These are phyloP conservation scores for Anthracocystis walkeri DNA, from an alignment of 1,284 basidiomycete species.

Conservation along the genomic window DNA sequence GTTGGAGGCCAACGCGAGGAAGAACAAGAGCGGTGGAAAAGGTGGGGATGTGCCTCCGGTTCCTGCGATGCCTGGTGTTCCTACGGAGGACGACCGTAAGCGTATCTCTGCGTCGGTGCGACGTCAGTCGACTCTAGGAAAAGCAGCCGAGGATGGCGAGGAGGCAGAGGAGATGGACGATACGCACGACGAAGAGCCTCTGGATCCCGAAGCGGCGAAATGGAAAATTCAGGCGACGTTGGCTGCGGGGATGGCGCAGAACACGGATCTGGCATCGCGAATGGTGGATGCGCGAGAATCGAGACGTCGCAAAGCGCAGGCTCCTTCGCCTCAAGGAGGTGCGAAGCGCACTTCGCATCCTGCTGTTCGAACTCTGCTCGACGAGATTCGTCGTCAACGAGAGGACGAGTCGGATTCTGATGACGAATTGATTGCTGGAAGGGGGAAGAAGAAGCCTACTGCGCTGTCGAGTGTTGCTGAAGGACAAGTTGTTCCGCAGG, in stretches of 20 bases:
- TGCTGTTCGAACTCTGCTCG: conserved; percentile 52
- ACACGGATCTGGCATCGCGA: conserved; percentile 61
- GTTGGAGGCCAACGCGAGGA: conserved; percentile 67
- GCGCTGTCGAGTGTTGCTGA: conserved; percentile 25
- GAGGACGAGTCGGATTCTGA: conserved; percentile 53
- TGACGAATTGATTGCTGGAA: conserved; percentile 39
- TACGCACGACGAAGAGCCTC: conserved; percentile 32
- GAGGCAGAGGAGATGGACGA: conserved; percentile 28
- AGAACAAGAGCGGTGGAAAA: conserved; percentile 32
- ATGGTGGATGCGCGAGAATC: conserved; percentile 65
- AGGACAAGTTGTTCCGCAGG: not conserved
- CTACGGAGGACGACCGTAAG: conserved; percentile 48
- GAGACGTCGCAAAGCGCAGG: conserved; percentile 41
- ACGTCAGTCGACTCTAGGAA: conserved; percentile 39
- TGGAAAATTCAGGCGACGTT: conserved; percentile 67
- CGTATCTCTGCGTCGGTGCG: conserved; percentile 53
- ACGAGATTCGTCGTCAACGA: conserved; percentile 59
- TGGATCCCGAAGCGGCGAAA: conserved; percentile 60
- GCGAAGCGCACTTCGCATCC: conserved; percentile 45
- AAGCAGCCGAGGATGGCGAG: conserved; percentile 18
- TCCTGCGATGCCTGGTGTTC: conserved; percentile 18
- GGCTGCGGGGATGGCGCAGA: conserved; percentile 66
- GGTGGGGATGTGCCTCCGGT: conserved; percentile 18
- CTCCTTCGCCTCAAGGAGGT: conserved; percentile 12
- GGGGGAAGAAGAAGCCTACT: conserved; percentile 41